Evolutionary conservation across 2,329 filamentous ascomycete genomes (phyloP).

Genomic region (Endothia cerciana): DNA sequence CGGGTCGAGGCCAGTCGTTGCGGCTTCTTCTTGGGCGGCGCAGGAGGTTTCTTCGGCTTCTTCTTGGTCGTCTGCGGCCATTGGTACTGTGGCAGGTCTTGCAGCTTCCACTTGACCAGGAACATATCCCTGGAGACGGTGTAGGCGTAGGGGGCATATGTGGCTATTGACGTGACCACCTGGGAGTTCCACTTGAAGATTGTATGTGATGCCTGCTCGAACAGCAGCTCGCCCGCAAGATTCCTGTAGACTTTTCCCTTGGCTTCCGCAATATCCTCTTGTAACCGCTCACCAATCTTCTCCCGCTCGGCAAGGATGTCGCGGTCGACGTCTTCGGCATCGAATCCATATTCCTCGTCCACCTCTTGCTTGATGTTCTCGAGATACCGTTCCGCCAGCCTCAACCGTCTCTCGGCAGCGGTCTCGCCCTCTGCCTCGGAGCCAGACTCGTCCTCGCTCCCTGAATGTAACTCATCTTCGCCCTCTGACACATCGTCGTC

Average conservation of each 20-base stretch:
- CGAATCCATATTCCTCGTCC: slow-evolving; percentile 78
- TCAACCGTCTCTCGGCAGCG: slow-evolving; percentile 81
- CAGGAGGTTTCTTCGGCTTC: slow-evolving; percentile 61
- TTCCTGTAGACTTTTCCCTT: slow-evolving; percentile 88
- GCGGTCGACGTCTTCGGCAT: slow-evolving; percentile 89
- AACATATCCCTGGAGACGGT: slow-evolving; percentile 84
- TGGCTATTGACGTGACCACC: slow-evolving; percentile 77
- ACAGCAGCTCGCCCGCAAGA: slow-evolving; percentile 74
- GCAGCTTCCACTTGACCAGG: slow-evolving; percentile 88
- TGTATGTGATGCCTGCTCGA: slow-evolving; percentile 67
- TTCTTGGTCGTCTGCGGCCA: slow-evolving; percentile 61
- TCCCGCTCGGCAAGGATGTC: slow-evolving; percentile 92
- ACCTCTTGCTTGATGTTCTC: slow-evolving; percentile 86
- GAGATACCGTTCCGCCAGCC: slow-evolving; percentile 89
- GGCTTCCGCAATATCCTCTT: slow-evolving; percentile 88
- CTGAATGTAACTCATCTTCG: slow-evolving; percentile 35
- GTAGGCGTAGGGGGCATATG: slow-evolving; percentile 80
- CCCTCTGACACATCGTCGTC: slow-evolving; percentile 55
- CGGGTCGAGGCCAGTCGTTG: slow-evolving; percentile 65
- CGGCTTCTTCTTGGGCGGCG: slow-evolving; percentile 64
- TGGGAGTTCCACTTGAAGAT: slow-evolving; percentile 80
- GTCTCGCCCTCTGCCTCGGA: slow-evolving; percentile 83
- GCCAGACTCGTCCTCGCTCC: slow-evolving; percentile 63
- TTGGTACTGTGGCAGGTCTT: slow-evolving; percentile 64
- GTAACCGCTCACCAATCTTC: slow-evolving; percentile 84